Conservation (phyloP, 2,329 filamentous ascomycete genomes). For the Lizonia empirigonia region DNA sequence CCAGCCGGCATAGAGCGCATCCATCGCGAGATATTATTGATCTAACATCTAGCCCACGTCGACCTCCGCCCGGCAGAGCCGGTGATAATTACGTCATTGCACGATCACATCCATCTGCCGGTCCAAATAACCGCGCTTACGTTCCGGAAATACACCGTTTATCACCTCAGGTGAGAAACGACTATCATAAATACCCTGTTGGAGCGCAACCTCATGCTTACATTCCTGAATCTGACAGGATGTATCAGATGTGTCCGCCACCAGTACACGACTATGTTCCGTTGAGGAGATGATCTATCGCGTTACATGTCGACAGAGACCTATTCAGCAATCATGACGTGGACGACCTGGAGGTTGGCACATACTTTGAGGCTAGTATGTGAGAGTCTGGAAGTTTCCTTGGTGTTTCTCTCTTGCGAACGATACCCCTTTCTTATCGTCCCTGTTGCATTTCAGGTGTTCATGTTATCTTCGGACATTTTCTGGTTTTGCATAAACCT, state of each 20-base stretch:
- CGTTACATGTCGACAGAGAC: background rate
- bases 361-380: conserved; percentile 2
- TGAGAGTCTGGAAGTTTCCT: conserved; percentile 17
- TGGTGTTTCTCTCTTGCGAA: conserved; percentile 23
- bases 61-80: conserved; percentile 9
- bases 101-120: conserved; percentile 13
- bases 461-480: background rate
- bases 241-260: conserved; percentile 10
- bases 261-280: conserved; percentile 22
- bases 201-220: conserved; percentile 5
- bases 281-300: conserved; percentile 19
- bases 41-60: conserved; percentile 34
- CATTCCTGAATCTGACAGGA: conserved; percentile 5
- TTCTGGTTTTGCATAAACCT: background rate
- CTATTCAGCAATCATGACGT: background rate
- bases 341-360: background rate
- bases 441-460: conserved; percentile 10
- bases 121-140: conserved; percentile 19
- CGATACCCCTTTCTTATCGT: conserved; percentile 36
- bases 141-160: conserved; percentile 19
- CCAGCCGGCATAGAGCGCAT: conserved; percentile 16
- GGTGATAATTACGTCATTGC: conserved; percentile 11
- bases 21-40: conserved; percentile 27
- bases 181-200: conserved; percentile 22
- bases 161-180: conserved; percentile 25